Evolutionary conservation across 1,284 basidiomycete genomes (phyloP).

Genomic region (Papiliotrema terrestris): DNA sequence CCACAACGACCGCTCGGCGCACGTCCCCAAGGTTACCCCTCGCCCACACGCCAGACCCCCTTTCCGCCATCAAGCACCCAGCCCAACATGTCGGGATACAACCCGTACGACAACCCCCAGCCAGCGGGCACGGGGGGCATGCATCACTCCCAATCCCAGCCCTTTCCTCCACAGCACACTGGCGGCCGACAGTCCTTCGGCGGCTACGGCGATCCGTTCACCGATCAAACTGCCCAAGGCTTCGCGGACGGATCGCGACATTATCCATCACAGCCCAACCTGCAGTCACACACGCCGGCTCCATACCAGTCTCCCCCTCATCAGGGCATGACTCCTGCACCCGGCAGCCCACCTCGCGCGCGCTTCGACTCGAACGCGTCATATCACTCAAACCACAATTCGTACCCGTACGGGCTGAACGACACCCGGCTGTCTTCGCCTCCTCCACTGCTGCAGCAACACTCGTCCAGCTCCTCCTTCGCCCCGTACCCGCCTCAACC

Average conservation of each 20-base stretch:
- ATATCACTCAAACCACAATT: constrained; percentile 5
- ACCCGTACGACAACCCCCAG: constrained; percentile 19
- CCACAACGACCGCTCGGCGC: constrained; percentile 4
- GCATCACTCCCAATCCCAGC: constrained; percentile 22
- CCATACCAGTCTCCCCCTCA: neutral
- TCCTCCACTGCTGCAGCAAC: constrained; percentile 31
- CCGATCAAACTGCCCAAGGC: constrained; percentile 4
- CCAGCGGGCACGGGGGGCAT: constrained; percentile 5
- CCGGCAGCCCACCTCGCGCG: constrained; percentile 9
- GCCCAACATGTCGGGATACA: neutral
- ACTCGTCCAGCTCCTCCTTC: constrained; percentile 16
- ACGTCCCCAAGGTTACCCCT: constrained; percentile 11
- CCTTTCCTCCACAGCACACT: constrained; percentile 5
- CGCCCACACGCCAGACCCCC: constrained; percentile 8
- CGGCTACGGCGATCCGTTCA: constrained; percentile 13
- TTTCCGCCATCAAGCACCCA: constrained; percentile 6
- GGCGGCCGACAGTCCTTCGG: neutral
- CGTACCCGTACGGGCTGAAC: constrained; percentile 18
- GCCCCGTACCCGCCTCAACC: constrained; percentile 8
- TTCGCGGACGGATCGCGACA: constrained; percentile 18
- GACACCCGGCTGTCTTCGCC: constrained; percentile 36
- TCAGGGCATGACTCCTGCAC: constrained; percentile 2
- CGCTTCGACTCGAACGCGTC: constrained; percentile 24
- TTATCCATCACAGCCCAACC: constrained; percentile 22
- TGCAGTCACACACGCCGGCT: constrained; percentile 8